Conservation (phyloP, 345 rosid genomes). For the Lagerstroemia speciosa region DNA sequence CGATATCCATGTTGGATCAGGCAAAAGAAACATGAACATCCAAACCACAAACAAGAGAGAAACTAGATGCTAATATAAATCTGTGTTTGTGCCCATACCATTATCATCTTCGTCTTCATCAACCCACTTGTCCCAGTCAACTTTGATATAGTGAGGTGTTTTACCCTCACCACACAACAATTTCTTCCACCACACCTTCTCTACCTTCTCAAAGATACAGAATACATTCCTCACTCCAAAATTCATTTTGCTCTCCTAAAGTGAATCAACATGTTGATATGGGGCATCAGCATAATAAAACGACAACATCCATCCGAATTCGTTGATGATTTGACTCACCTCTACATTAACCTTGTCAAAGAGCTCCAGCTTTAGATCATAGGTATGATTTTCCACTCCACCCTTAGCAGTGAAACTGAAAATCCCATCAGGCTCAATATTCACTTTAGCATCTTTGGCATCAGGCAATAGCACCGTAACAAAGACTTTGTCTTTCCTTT, state of each 20-base stretch:
- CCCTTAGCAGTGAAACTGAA: conserved; percentile 66
- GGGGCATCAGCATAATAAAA: neutral
- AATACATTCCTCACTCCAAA: conserved; percentile 61
- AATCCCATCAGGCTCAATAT: conserved; percentile 69
- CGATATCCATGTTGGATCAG: neutral
- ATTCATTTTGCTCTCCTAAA: conserved; percentile 67
- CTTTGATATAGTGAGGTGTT: conserved; percentile 68
- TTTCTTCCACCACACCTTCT: conserved; percentile 70
- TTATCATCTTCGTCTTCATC: conserved; percentile 69
- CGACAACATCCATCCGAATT: neutral
- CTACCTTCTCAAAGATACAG: conserved; percentile 70
- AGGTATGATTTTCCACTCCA: conserved; percentile 46
- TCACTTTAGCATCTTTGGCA: conserved; percentile 63
- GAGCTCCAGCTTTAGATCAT: conserved; percentile 72
- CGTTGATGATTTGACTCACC: conserved; percentile 23
- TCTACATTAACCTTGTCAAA: conserved; percentile 74
- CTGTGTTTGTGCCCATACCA: neutral
- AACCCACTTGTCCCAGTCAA: conserved; percentile 94
- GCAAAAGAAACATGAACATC: neutral
- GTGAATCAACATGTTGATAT: neutral
- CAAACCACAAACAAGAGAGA: neutral
- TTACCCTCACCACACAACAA: conserved; percentile 54
- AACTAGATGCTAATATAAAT: neutral
- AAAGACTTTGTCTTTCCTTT: conserved; percentile 62
- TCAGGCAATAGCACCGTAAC: conserved; percentile 63